A percentile compares a stretch with the other conserved stretches of the same genome.
Conservation (phyloP, 1,284 basidiomycete genomes). For the Pseudozyma sp. region DNA sequence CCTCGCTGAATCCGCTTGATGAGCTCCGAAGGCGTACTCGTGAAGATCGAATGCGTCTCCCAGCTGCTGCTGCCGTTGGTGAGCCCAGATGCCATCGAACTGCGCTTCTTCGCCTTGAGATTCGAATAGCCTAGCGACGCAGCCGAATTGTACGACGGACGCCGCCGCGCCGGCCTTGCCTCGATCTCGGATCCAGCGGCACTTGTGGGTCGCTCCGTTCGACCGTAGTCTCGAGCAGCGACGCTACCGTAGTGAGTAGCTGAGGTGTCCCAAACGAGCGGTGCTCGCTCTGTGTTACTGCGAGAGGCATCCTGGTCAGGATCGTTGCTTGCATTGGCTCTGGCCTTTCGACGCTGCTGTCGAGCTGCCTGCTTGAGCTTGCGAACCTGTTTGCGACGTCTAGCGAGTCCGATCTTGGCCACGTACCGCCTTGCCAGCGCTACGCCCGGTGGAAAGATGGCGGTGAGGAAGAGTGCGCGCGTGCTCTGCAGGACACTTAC, state of each 20-base stretch:
- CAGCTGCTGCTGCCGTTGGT: slow-evolving; percentile 36
- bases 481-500: slow-evolving; percentile 58
- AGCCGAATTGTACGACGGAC: slow-evolving; percentile 42
- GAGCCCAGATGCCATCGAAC: slow-evolving; percentile 24
- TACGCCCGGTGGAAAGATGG: slow-evolving; percentile 57
- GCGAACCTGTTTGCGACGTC: slow-evolving; percentile 24
- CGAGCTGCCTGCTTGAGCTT: slow-evolving; percentile 33
- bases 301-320: not conserved
- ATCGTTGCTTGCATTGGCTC: not conserved
- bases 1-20: slow-evolving; percentile 54
- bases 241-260: slow-evolving; percentile 27
- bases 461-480: slow-evolving; percentile 54
- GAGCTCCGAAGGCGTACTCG: slow-evolving; percentile 37
- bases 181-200: slow-evolving; percentile 6
- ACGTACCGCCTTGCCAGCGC: slow-evolving; percentile 46
- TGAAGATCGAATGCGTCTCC: slow-evolving; percentile 48
- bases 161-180: slow-evolving; percentile 23
- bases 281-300: slow-evolving; percentile 18
- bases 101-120: slow-evolving; percentile 25
- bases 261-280: slow-evolving; percentile 17
- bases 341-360: slow-evolving; percentile 17
- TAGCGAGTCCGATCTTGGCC: slow-evolving; percentile 36
- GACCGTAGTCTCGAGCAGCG: slow-evolving; percentile 28
- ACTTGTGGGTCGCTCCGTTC: not conserved
- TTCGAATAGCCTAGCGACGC: slow-evolving; percentile 33